Evolutionary conservation across 495 filamentous ascomycete species (phyloP).

Genomic region (Penicillium paradoxum): DNA sequence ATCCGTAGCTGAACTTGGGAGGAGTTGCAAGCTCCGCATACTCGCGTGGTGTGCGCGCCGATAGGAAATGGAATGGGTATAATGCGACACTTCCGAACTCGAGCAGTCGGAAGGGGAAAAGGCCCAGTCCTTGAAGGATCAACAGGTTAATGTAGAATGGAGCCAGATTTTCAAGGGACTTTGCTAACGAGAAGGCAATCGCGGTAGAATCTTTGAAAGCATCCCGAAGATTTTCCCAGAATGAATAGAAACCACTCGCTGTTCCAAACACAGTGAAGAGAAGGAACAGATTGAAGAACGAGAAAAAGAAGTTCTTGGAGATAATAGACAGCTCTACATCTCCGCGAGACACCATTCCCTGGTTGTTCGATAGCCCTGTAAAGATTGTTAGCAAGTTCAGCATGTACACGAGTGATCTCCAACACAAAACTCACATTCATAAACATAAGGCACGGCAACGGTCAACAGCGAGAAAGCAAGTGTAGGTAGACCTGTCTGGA

Average conservation of each 20-base stretch:
- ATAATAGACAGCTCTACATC: conserved; percentile 94
- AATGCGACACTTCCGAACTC: conserved; percentile 81
- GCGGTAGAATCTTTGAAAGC: conserved; percentile 71
- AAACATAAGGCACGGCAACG: conserved; percentile 85
- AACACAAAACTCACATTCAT: conserved; percentile 61
- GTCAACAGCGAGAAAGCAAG: conserved; percentile 78
- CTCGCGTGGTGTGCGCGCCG: conserved; percentile 86
- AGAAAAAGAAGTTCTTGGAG: conserved; percentile 99
- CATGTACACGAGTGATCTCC: background rate
- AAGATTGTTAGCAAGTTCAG: conserved; percentile 5
- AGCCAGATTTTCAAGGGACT: conserved; percentile 64
- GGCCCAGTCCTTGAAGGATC: conserved; percentile 82
- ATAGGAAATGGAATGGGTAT: conserved; percentile 74
- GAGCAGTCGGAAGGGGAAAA: conserved; percentile 89
- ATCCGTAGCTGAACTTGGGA: conserved; percentile 89
- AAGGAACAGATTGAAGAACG: conserved; percentile 98
- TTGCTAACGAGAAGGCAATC: conserved; percentile 71
- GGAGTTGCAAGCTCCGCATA: conserved; percentile 80
- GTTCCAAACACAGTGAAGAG: conserved; percentile 90
- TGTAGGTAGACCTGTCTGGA: conserved; percentile 85
- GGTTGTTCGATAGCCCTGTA: conserved; percentile 68
- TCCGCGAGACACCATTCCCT: conserved; percentile 91
- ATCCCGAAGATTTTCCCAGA: conserved; percentile 65
- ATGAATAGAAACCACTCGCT: conserved; percentile 61
- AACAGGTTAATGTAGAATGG: conserved; percentile 94